Percentiles rank a stretch among this genome's conserved stretches.
These are phyloP conservation scores for Populus hybrid DNA, from an alignment of 441 rosid genomes.

Conservation along the genomic window DNA sequence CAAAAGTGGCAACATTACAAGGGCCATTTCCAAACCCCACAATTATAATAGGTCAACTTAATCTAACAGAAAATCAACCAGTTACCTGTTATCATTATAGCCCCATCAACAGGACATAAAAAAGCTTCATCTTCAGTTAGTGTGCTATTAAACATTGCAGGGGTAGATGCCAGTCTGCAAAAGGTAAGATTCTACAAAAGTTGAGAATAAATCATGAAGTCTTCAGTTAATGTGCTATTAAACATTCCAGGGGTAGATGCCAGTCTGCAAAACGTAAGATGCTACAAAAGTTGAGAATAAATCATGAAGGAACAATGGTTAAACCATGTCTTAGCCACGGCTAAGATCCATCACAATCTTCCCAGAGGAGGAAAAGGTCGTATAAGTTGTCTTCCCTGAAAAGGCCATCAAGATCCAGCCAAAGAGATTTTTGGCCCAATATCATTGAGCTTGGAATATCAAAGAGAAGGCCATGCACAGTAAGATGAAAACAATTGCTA, in stretches of 20 bases:
- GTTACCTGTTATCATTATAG: conserved; percentile 95
- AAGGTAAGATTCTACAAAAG: no score
- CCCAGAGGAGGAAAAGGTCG: not conserved
- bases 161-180: conserved; percentile 36
- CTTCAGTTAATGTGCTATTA: no score
- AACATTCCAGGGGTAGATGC: no score
- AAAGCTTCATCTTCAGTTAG: conserved; percentile 63
- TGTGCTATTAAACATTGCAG: conserved; percentile 98
- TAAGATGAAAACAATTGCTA: no score
- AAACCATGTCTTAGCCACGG: not conserved
- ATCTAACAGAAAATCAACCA: conserved; percentile 16
- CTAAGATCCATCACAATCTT: not conserved
- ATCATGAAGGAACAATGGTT: not conserved
- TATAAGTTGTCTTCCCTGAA: not conserved
- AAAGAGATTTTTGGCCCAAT: conserved; percentile 8
- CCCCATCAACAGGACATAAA: conserved; percentile 94
- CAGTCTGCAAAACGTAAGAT: not conserved
- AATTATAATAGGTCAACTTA: not conserved
- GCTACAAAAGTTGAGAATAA: not conserved
- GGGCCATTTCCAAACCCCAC: conserved; percentile 8
- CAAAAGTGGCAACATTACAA: not conserved
- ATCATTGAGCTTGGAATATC: not conserved
- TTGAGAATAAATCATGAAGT: no score
- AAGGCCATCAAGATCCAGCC: not conserved
- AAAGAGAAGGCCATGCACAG: not conserved